Evolutionary conservation across 805 yeast species (phyloP).

Genomic region (Millerozyma miso): DNA sequence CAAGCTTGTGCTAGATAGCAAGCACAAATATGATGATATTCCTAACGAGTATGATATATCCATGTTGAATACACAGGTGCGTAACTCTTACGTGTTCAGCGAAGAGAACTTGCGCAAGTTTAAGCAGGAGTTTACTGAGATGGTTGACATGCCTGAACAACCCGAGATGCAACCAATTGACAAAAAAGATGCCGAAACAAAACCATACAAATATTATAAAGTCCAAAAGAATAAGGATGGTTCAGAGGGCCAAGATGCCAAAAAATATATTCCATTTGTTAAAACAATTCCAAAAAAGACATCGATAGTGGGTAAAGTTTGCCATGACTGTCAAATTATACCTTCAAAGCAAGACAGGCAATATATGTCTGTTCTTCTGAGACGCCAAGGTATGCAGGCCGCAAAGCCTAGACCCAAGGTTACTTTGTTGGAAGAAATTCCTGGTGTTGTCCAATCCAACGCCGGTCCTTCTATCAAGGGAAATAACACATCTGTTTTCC

Average conservation of each 20-base stretch:
- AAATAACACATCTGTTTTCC: constrained; percentile 63
- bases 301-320: constrained; percentile 77
- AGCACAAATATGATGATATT: constrained; percentile 30
- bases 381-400: constrained; percentile 47
- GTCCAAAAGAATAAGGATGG: constrained; percentile 27
- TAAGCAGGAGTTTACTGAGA: constrained; percentile 46
- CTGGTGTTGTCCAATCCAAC: constrained; percentile 83
- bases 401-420: constrained; percentile 56
- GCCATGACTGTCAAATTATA: constrained; percentile 86
- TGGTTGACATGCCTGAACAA: constrained; percentile 49
- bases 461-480: constrained; percentile 79
- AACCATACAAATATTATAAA: constrained; percentile 21
- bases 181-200: constrained; percentile 13
- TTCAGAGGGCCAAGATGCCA: constrained; percentile 18
- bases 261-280: constrained; percentile 68
- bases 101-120: constrained; percentile 74
- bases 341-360: constrained; percentile 74
- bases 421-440: constrained; percentile 70
- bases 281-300: constrained; percentile 89
- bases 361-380: constrained; percentile 55
- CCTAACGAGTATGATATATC: constrained; percentile 84
- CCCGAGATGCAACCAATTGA: constrained; percentile 42
- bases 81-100: constrained; percentile 81
- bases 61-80: constrained; percentile 72
- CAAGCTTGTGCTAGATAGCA: constrained; percentile 48